phyloP scores from a whole-genome alignment of 2,329 filamentous ascomycete genomes.

The Tolypocladium tundrense region DNA sequence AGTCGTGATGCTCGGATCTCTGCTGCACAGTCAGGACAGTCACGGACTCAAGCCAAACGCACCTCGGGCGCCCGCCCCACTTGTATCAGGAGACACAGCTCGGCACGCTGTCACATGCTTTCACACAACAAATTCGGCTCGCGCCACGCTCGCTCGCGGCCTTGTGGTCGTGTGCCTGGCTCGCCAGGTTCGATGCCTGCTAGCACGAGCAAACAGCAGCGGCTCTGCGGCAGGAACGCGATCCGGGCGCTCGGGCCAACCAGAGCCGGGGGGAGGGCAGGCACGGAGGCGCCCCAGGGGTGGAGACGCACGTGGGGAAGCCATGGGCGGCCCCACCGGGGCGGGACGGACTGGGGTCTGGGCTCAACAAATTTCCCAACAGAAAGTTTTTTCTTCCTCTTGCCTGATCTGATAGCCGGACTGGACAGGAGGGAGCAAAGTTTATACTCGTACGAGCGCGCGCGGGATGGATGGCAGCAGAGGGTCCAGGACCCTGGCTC shows the following conservation, averaged over 20 bases:
- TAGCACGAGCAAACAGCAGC: too few relatives aligned
- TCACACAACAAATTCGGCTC: not conserved
- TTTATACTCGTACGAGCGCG: too few relatives aligned
- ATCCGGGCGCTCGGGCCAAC: not conserved
- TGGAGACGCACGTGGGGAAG: not conserved
- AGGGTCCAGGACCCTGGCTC: not conserved
- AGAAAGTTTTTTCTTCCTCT: conserved; percentile 11
- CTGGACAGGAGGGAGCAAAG: too few relatives aligned
- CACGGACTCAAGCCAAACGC: not conserved
- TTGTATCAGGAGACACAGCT: not conserved
- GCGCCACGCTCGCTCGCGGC: too few relatives aligned
- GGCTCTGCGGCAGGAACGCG: not conserved
- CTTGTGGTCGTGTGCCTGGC: too few relatives aligned
- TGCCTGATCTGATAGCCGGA: not conserved
- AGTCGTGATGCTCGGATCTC: too few relatives aligned
- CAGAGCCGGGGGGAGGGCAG: not conserved
- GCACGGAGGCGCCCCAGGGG: not conserved
- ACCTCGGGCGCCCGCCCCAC: not conserved
- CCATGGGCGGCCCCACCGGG: not conserved
- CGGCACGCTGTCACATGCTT: not conserved
- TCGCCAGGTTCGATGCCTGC: too few relatives aligned
- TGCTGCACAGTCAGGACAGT: not conserved
- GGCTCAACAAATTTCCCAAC: conserved; percentile 28
- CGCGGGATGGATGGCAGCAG: too few relatives aligned
- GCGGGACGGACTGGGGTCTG: conserved; percentile 2